Percentiles rank a stretch among this genome's conserved stretches.
Evolutionary conservation across 164 flowering plant genomes (phyloP).

Genomic region (Aristolochia contorta): DNA sequence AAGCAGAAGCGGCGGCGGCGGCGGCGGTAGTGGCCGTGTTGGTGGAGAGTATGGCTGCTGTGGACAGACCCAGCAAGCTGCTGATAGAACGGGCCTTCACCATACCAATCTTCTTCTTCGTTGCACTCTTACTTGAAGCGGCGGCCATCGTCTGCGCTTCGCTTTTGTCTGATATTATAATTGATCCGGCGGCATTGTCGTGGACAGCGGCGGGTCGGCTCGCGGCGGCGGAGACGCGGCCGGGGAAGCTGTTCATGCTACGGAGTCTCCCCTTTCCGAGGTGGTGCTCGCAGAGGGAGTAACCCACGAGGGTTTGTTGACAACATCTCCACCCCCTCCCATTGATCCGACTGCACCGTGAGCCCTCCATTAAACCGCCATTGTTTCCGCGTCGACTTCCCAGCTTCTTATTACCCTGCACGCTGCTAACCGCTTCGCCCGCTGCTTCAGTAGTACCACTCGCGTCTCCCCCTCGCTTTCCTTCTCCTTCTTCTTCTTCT

Average conservation of each 20-base stretch:
- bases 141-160: too few species aligned
- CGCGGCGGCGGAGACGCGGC: conserved; percentile 8
- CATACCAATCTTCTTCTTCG: conserved; percentile 43
- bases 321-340: conserved; percentile 91
- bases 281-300: conserved; percentile 83
- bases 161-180: too few species aligned
- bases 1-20: too few species aligned
- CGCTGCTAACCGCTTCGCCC: not conserved
- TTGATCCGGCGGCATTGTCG: too few species aligned
- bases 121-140: too few species aligned
- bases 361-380: conserved; percentile 51
- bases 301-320: conserved; percentile 72
- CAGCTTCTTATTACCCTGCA: conserved; percentile 14
- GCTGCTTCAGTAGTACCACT: too few species aligned
- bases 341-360: conserved; percentile 79
- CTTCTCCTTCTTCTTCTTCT: not conserved
- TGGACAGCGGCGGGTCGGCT: too few species aligned
- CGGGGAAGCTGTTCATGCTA: conserved; percentile 37
- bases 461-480: not conserved
- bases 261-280: conserved; percentile 65
- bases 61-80: conserved; percentile 53
- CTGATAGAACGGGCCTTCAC: conserved; percentile 73
- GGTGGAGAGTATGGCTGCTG: too few species aligned
- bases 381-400: conserved; percentile 22
- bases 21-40: too few species aligned